These are phyloP conservation scores for Mortierella sp. DNA, from an alignment of 371 early-diverging fungal genomes.

Conservation along the genomic window DNA sequence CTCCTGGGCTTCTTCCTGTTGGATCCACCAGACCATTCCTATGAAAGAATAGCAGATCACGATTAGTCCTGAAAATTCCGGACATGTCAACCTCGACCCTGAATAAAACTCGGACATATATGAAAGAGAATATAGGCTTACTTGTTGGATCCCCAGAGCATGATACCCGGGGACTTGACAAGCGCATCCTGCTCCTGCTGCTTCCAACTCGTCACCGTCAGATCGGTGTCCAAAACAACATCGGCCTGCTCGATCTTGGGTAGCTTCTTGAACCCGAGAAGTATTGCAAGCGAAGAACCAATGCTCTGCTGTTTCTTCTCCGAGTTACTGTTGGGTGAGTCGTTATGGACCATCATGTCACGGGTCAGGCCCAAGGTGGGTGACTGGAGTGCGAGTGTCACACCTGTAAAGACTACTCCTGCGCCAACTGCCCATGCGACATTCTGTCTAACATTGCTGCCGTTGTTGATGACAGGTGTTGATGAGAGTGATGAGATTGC, in stretches of 20 bases:
- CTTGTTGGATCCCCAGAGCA: conserved; percentile 63
- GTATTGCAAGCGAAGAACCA: conserved; percentile 22
- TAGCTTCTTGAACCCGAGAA: conserved; percentile 25
- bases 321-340: conserved; percentile 13
- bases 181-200: conserved; percentile 56
- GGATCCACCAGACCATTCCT: conserved; percentile 55
- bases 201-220: conserved; percentile 59
- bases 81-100: neutral
- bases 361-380: conserved; percentile 25
- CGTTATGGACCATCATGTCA: conserved; percentile 22
- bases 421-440: conserved; percentile 37
- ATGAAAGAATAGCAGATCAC: neutral
- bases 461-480: conserved; percentile 11
- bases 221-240: conserved; percentile 41
- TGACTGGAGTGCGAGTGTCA: conserved; percentile 37
- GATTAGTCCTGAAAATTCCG: neutral
- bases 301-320: conserved; percentile 1
- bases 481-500: conserved; percentile 18
- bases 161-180: conserved; percentile 45
- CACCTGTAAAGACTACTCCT: conserved; percentile 43
- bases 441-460: conserved; percentile 16
- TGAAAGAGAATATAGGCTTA: neutral
- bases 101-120: neutral
- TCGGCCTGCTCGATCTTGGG: conserved; percentile 31
- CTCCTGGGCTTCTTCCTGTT: conserved; percentile 38